Evolutionary conservation across 1,284 basidiomycete species (phyloP), one percentile per base, ranked within the genome.

Genomic region (Leccinum fallax): DNA sequence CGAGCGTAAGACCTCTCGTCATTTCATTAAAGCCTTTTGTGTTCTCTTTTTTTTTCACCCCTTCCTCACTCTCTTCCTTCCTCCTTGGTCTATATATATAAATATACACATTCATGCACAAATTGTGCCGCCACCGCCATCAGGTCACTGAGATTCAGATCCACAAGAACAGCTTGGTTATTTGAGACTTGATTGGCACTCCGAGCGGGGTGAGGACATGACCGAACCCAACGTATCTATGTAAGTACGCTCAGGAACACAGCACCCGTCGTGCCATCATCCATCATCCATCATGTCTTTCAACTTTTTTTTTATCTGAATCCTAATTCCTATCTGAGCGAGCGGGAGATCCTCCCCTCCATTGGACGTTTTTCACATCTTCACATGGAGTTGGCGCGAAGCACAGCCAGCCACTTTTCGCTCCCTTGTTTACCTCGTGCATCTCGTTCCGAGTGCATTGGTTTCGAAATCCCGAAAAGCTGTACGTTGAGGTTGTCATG

Each of bases 1-100:
- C 48, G 21, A 51, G 16, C 26, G 49, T 32, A 28, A 11, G 30
- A 51, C 30, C 15, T 65, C 57, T 66, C 66, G 59, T 67, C 61
- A 67, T 69, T 34, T 48, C 46, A 48, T 48, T 48, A 48, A 48
- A 21, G 46, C 46, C 46, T 48, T 48, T 48, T 48, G 46, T 48
- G 46, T 21, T 21, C 46, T 21, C 46, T 21, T 46, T 48, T 38
- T 48, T 48, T 48, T 46, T 46, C 46, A 48, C 43, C 46, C 46
- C 46, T 48, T 48, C 46, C 11, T 48, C 46, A 10, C 19, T 48
- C 46, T 48, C 15, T 48, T 48, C 19, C 11, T 48, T 48, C 46
- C 3, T 21, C 43, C 46, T 48, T 21, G 19, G 19, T 48, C 46
- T 48, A 13, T 48, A 48, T 46, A 46, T 21, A 48, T 6, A 48